Evolutionary conservation across 768 basidiomycete species (phyloP).

Genomic region (Tylopilus balloui): DNA sequence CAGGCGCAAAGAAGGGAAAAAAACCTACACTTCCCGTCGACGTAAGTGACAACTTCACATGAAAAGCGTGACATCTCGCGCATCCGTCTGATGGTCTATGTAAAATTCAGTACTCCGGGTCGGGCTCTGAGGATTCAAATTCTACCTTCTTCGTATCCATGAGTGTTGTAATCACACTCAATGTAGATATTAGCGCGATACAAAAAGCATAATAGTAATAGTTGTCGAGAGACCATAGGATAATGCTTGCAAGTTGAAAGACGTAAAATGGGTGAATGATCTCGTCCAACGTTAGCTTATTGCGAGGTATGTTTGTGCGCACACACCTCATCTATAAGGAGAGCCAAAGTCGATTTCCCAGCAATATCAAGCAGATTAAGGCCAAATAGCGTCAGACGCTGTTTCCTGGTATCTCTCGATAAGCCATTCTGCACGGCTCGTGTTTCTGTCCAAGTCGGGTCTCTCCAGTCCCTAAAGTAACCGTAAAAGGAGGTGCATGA

Average conservation of each 20-base stretch:
- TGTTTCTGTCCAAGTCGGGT: slow-evolving; percentile 65
- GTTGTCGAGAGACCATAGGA: slow-evolving; percentile 91
- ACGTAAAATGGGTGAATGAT: slow-evolving; percentile 98
- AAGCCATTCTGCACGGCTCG: slow-evolving; percentile 64
- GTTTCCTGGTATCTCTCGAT: slow-evolving; percentile 46
- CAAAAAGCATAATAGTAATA: slow-evolving; percentile 98
- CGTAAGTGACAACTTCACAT: slow-evolving; percentile 67
- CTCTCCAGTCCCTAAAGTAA: slow-evolving; percentile 78
- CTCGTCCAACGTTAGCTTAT: slow-evolving; percentile 33
- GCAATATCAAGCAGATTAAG: slow-evolving; percentile 86
- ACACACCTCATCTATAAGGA: slow-evolving; percentile 86
- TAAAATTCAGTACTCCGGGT: slow-evolving; percentile 4
- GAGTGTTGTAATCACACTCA: slow-evolving; percentile 81
- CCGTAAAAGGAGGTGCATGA: slow-evolving; percentile 5
- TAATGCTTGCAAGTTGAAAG: slow-evolving; percentile 93
- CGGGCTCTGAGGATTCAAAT: slow-evolving; percentile 8
- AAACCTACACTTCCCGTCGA: slow-evolving; percentile 66
- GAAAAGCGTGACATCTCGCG: slow-evolving; percentile 91
- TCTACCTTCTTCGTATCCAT: slow-evolving; percentile 88
- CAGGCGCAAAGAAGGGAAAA: neutral
- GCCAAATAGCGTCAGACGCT: slow-evolving; percentile 75
- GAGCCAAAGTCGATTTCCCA: slow-evolving; percentile 70
- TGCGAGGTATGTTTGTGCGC: neutral
- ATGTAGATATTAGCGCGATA: slow-evolving; percentile 84
- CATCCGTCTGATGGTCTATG: slow-evolving; percentile 87